phyloP scores from a whole-genome alignment of 352 stramenopile genomes.

The Nothophytophthora sp. region DNA sequence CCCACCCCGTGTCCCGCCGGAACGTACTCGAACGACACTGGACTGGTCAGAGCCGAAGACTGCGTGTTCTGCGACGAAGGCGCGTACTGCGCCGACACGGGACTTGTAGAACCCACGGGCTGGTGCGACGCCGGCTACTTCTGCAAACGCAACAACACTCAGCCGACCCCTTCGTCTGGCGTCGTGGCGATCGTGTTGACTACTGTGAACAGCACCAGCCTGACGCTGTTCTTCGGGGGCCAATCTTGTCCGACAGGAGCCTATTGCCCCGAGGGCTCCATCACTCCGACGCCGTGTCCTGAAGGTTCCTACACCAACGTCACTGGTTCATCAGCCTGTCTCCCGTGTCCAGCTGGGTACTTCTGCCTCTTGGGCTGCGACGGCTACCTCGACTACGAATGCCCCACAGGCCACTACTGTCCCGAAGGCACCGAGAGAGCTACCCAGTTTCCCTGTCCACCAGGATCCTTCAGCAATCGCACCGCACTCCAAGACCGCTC shows the following conservation, averaged over 20 bases:
- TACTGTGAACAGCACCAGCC: constrained; percentile 4
- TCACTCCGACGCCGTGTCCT: constrained; percentile 29
- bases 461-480: constrained; percentile 74
- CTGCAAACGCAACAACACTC: constrained; percentile 56
- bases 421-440: constrained; percentile 53
- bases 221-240: constrained; percentile 25
- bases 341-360: constrained; percentile 36
- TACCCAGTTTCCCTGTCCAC: constrained; percentile 68
- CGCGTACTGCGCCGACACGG: constrained; percentile 37
- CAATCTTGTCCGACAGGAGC: constrained; percentile 44
- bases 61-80: constrained; percentile 69
- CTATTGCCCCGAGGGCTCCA: constrained; percentile 52
- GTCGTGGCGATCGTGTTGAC: constrained; percentile 13
- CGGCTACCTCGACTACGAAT: constrained; percentile 50
- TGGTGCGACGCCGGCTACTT: constrained; percentile 41
- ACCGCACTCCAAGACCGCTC: constrained; percentile 37
- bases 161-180: constrained; percentile 35
- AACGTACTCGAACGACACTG: constrained; percentile 58
- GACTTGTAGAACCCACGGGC: constrained; percentile 37
- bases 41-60: constrained; percentile 37
- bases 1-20: constrained; percentile 60
- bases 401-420: constrained; percentile 86
- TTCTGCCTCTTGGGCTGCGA: constrained; percentile 50
- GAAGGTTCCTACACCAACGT: constrained; percentile 45
- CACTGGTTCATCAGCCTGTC: constrained; percentile 26